Evolutionary conservation across 768 basidiomycete species (phyloP), one percentile per base, ranked within the genome.

Genomic region (Collybiopsis luxurians): DNA sequence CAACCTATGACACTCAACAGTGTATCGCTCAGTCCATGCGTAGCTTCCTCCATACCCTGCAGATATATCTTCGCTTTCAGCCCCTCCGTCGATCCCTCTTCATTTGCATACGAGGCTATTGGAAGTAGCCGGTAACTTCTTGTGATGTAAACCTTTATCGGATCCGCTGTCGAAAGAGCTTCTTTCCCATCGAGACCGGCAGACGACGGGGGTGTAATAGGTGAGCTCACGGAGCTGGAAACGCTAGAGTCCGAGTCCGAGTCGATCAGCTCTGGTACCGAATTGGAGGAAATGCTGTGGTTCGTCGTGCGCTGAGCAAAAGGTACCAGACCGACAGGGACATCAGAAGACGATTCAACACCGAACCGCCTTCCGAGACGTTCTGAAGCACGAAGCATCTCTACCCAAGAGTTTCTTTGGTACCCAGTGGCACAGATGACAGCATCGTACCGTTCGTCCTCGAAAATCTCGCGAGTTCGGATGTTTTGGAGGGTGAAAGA

Each of bases 351-450:
- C 58, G 13, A 56, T 44, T 63, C 57, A 26, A 78, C 62, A 28
- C 75, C 75, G 42, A 75, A 75, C 51, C 70, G 63, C 56, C 68
- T 66, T 24, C 70, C 75, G 55, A 80, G 59, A 40, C 65, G 66
- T 48, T 59, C 57, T 39, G 79, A 79, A 23, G 71, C 58, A 24
- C 72, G 69, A 58, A 81, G 63, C 31, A 81, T 64, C 26, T 72
- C 64, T 45, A 76, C 60, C 80, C 80, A 82, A 0, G 70, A 67
- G n/a, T 73, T 68, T 26, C 80, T 74, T 56, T 80, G 75, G 63
- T 83, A 83, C 12, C 81, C 82, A 11, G 82, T 83, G 2, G 79
- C 81, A 64, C 77, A 81, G 51, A 83, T 64, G 62, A 83, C 64
- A 26, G 66, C 71, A 61, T 83, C 79, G 65, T 82, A 83, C 24